Evolutionary conservation across 345 rosid genomes (phyloP).

Genomic region (Theobroma cacao): DNA sequence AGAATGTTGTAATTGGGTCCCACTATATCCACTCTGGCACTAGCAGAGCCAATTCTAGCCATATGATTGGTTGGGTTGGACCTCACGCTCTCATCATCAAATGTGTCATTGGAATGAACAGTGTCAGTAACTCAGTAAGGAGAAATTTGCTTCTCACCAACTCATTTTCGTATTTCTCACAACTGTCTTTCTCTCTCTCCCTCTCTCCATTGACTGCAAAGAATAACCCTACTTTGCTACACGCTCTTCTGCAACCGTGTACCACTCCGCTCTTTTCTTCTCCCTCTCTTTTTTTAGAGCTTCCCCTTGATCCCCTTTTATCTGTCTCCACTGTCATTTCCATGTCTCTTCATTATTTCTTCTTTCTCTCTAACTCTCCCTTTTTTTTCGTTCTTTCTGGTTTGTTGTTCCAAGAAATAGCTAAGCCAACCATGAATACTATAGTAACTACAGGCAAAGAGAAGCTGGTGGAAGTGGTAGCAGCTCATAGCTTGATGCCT

Average conservation of each 20-base stretch:
- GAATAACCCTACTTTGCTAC: constrained; percentile 15
- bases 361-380: not conserved
- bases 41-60: not conserved
- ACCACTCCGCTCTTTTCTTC: not conserved
- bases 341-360: constrained; percentile 1
- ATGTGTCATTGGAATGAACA: not conserved
- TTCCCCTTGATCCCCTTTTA: constrained; percentile 12
- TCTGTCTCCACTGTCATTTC: constrained; percentile 8
- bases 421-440: constrained; percentile 18
- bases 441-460: constrained; percentile 29
- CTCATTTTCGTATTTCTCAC: not conserved
- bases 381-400: not conserved
- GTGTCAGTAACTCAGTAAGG: too few species aligned
- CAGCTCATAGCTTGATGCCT: constrained; percentile 74
- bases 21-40: constrained; percentile 24
- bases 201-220: constrained; percentile 1
- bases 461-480: constrained; percentile 64
- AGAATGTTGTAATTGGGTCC: constrained; percentile 20
- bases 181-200: not conserved
- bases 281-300: not conserved
- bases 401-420: not conserved
- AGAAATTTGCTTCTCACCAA: not conserved
- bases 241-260: constrained; percentile 20
- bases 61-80: not conserved
- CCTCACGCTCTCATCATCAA: constrained; percentile 10